Base-by-base conservation (phyloP, 164 flowering plant species). In the Magnolia officinalis region DNA sequence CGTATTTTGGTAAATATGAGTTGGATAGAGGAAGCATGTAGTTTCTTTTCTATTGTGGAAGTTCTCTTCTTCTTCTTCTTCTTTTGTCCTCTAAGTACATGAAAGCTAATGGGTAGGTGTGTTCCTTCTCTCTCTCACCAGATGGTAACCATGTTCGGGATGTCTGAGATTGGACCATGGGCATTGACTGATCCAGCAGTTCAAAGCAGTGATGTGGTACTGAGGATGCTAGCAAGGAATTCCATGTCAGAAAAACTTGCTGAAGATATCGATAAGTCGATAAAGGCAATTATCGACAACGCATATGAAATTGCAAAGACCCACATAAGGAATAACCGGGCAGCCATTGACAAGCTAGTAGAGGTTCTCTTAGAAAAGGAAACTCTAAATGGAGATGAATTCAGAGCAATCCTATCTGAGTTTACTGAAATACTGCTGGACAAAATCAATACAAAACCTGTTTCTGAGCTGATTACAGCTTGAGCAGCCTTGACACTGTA, bases 141-240 rank as follows among this genome's bases (percentile, higher is more conserved):
- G 94, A 89, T 89, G 91, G 95, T 91, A 13, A 90, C 90, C 52
- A 86, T 73, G 75, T 87, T 78, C 80, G 95, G 95, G n/a, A 91
- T 91, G 93, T 91, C 96, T 2, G 89, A 90, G 79, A 88, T 89
- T 51, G 93, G 93, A 31, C 93, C 96, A 29, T 90, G 93, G 96
- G 81, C 92, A 61, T 68, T 89, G 83, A 85, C 83, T n/a, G 93
- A 91, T 76, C 89, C 90, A 37, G 81, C 86, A 73, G 87, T 67
- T 2, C 92, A 90, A 69, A 80, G 77, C 75, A 77, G 89, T 67
- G 93, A 91, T 78, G 87, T 90, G 9, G 89, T 91, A 14, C 76
- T 90, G 79, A 85, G 92, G 72, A 87, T 88, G 93, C 75, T 89
- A 19, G 90, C 92, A n/a, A 86, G 91, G 77, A 90, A 90, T 77